Conservation (phyloP, 1,284 basidiomycete genomes). For the Papiliotrema laurentii region DNA sequence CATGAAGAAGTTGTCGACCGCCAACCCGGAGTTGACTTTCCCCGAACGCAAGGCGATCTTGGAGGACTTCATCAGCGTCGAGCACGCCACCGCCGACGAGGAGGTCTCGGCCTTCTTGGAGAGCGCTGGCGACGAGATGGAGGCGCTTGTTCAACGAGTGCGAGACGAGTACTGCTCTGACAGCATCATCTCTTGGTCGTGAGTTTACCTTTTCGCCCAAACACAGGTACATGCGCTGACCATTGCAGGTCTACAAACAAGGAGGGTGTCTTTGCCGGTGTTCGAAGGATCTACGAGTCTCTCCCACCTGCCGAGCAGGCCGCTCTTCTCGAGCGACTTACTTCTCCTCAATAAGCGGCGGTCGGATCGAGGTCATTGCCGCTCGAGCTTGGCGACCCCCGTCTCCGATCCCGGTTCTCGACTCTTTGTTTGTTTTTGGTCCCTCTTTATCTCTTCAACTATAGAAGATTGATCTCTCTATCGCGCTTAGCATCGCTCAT, state of each 20-base stretch:
- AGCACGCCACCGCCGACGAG: conserved; percentile 29
- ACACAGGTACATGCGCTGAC: neutral
- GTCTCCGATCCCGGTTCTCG: too few species aligned
- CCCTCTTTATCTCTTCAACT: too few species aligned
- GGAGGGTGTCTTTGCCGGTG: neutral
- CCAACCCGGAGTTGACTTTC: conserved; percentile 45
- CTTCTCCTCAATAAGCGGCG: neutral
- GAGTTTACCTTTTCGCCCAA: conserved; percentile 16
- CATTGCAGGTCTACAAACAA: neutral
- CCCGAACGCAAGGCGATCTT: conserved; percentile 41
- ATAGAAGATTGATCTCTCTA: too few species aligned
- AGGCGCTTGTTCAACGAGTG: conserved; percentile 33
- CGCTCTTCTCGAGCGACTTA: neutral
- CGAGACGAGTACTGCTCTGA: conserved; percentile 41
- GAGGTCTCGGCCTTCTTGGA: conserved; percentile 47
- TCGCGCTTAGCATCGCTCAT: too few species aligned
- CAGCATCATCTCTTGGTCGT: conserved; percentile 40
- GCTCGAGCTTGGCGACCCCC: too few species aligned
- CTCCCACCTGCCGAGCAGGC: neutral
- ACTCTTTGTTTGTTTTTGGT: neutral
- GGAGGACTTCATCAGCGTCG: conserved; percentile 35
- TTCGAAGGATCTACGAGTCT: neutral
- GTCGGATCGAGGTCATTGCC: too few species aligned
- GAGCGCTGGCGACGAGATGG: conserved; percentile 32
- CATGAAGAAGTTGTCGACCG: conserved; percentile 44